phyloP scores from a whole-genome alignment of 371 early-diverging fungal genomes.

The Mycotypha africana region DNA sequence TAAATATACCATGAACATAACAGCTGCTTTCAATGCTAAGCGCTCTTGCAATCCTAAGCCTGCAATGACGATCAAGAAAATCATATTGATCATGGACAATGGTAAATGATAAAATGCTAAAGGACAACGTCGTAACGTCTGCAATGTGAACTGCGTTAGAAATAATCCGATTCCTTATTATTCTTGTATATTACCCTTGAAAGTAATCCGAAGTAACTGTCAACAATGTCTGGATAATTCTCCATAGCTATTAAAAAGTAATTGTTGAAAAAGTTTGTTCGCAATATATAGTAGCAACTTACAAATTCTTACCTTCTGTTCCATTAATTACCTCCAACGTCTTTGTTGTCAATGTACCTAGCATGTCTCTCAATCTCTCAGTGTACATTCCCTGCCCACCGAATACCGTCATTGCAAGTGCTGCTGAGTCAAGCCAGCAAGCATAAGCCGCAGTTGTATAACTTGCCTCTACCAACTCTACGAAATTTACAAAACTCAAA shows the following conservation, averaged over 20 bases:
- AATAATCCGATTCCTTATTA: neutral
- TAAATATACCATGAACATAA: constrained; percentile 52
- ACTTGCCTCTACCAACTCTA: constrained; percentile 29
- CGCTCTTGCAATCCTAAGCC: constrained; percentile 58
- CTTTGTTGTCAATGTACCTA: constrained; percentile 32
- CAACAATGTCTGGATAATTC: constrained; percentile 27
- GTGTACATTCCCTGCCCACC: constrained; percentile 39
- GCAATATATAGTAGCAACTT: no score
- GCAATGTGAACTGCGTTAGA: neutral
- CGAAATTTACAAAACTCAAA: constrained; percentile 34
- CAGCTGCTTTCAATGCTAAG: constrained; percentile 52
- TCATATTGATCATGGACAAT: constrained; percentile 36
- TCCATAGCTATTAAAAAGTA: constrained; percentile 37
- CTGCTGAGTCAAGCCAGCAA: constrained; percentile 54
- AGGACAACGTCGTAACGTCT: constrained; percentile 53
- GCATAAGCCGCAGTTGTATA: constrained; percentile 39
- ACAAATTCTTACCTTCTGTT: constrained; percentile 32
- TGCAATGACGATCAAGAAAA: constrained; percentile 49
- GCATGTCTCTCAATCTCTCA: constrained; percentile 33
- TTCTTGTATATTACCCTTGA: constrained; percentile 35
- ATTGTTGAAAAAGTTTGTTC: no score
- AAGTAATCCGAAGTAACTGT: constrained; percentile 46
- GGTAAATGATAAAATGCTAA: constrained; percentile 52
- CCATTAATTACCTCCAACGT: constrained; percentile 50
- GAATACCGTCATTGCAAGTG: constrained; percentile 51